Evolutionary conservation across 805 yeast species (phyloP), one percentile per base, ranked within the genome.

Genomic region (Tanozyma kutaoensis): DNA sequence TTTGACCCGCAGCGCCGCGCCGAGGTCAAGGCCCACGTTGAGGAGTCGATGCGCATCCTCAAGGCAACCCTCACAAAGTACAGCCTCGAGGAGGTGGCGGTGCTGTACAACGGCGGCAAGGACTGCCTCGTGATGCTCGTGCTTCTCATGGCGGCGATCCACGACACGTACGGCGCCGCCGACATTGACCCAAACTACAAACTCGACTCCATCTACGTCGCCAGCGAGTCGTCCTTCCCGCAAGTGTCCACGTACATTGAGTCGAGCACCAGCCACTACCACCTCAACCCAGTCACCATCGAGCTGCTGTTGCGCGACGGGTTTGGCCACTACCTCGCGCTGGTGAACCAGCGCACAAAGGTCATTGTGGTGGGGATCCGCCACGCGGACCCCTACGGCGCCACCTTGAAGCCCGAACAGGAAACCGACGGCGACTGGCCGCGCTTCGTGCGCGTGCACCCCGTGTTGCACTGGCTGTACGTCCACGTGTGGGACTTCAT

Each of bases 101-200:
- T 91, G 10, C 79, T 94, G 2, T 91, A 78, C 50, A 91, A 91
- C 46, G 98, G 98, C 8, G 98, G 98, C 2, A 91, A 91, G 45
- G 98, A 91, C 53, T 91, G 97, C 42, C 68, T 86, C 25, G 96
- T 86, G 18, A 72, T 88, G 77, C 62, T 91, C 29, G 58, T 84
- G 11, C 44, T 91, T 4, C 71, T 81, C 28, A 52, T 86, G 27
- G 76, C 91, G 2, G 70, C 55, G 51, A 29, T 58, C 12, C 54
- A 55, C 36, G 37, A 42, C 12, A 50, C 43, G 32, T 37, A 35
- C 23, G 23, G 14, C 5, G 9, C 5, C 11, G 7, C 14, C 14
- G 14, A 16, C 15, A 2, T n/a, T 12, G 16, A 26, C 14, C 28
- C 25, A 11, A 37, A 42, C 39, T 55, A 36, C 43, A 49, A 62